Evolutionary conservation across 2,329 filamentous ascomycete species (phyloP).

Genomic region (Aspergillus jensenii): DNA sequence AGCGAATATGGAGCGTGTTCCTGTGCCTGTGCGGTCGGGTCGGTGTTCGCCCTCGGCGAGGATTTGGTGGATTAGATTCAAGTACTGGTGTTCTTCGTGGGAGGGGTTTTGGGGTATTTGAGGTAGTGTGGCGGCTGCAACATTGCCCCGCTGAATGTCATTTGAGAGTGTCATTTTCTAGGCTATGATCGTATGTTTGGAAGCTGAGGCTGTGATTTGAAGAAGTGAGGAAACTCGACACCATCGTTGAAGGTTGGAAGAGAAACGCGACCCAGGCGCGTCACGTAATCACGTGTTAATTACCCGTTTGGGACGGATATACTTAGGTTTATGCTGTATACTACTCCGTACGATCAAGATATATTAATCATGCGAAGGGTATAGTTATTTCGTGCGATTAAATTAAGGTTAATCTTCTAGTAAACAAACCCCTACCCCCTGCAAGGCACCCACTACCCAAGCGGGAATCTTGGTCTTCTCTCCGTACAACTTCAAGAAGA

Average conservation of each 20-base stretch:
- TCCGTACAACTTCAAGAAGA: conserved; percentile 73
- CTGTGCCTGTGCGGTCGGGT: conserved; percentile 90
- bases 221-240: background rate
- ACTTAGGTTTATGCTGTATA: too few relatives aligned
- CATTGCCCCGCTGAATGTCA: too few relatives aligned
- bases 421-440: conserved; percentile 76
- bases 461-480: conserved; percentile 67
- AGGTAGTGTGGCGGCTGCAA: conserved; percentile 5
- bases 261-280: conserved; percentile 27
- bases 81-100: conserved; percentile 93
- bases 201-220: background rate
- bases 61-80: conserved; percentile 84
- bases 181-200: background rate
- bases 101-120: conserved; percentile 26
- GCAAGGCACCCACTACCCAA: conserved; percentile 82
- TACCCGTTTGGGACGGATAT: background rate
- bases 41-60: conserved; percentile 80
- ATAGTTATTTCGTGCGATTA: background rate
- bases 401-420: conserved; percentile 37
- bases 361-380: background rate
- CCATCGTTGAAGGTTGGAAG: background rate
- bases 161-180: conserved; percentile 4
- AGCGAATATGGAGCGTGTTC: conserved; percentile 85
- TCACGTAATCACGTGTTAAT: conserved; percentile 27
- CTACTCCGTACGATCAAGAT: too few relatives aligned